Evolutionary conservation across 192 early-diverging fungal genomes (phyloP).

Genomic region (Rhizoclosmatium globosum): DNA sequence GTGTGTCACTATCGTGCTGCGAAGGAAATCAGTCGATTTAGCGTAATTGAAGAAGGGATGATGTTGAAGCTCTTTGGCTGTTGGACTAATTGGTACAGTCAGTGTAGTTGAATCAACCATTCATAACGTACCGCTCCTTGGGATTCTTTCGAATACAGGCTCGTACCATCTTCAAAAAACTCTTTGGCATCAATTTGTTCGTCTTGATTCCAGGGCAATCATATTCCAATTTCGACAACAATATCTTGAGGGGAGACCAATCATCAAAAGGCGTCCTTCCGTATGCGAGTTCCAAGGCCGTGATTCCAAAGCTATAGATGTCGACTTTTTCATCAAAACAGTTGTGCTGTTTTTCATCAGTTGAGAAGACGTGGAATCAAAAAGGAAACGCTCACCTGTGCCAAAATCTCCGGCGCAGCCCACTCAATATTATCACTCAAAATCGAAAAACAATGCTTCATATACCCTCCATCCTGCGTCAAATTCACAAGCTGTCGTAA

Average conservation of each 20-base stretch:
- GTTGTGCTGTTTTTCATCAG: slow-evolving; percentile 44
- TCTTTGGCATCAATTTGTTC: slow-evolving; percentile 49
- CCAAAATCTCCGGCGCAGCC: slow-evolving; percentile 69
- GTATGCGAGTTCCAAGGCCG: slow-evolving; percentile 65
- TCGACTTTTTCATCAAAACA: slow-evolving; percentile 62
- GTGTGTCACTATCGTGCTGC: slow-evolving; percentile 5
- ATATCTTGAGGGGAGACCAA: slow-evolving; percentile 53
- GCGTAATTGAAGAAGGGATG: slow-evolving; percentile 52
- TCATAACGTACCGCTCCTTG: slow-evolving; percentile 34
- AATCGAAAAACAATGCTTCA: slow-evolving; percentile 57
- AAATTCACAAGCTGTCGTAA: slow-evolving; percentile 59
- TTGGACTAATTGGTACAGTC: slow-evolving; percentile 29
- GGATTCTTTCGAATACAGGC: slow-evolving; percentile 55
- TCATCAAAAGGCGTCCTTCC: slow-evolving; percentile 64
- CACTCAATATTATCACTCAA: slow-evolving; percentile 68
- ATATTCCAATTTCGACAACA: slow-evolving; percentile 59
- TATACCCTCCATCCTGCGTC: slow-evolving; percentile 49
- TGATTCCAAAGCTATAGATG: slow-evolving; percentile 68
- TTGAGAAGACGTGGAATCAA: not conserved
- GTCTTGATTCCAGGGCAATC: slow-evolving; percentile 53
- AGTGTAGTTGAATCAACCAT: not conserved
- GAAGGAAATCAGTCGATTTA: slow-evolving; percentile 14
- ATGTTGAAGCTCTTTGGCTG: slow-evolving; percentile 43
- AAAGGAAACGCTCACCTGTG: slow-evolving; percentile 44
- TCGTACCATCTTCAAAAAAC: slow-evolving; percentile 48